Conservation (phyloP, 768 basidiomycete species). For the Russula sp. region DNA sequence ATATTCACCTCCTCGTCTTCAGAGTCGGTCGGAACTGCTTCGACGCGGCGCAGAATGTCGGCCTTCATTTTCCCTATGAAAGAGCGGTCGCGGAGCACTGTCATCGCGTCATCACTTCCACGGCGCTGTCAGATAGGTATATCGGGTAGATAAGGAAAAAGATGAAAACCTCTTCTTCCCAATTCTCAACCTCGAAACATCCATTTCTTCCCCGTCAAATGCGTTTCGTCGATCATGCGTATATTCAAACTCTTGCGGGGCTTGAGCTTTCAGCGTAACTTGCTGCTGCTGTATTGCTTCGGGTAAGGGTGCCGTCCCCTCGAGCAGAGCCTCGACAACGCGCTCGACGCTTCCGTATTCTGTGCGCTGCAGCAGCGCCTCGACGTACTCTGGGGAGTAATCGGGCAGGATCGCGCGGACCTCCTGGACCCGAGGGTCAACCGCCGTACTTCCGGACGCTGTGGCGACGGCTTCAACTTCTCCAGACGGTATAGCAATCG, state of each 20-base stretch:
- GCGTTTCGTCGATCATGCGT: constrained; percentile 56
- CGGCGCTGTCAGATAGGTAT: background rate
- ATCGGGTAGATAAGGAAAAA: background rate
- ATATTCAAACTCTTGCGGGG: constrained; percentile 24
- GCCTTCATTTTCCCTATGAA: constrained; percentile 74
- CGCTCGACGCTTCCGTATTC: constrained; percentile 48
- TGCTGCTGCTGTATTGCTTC: constrained; percentile 26
- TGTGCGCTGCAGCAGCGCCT: constrained; percentile 44
- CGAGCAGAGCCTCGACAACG: constrained; percentile 66
- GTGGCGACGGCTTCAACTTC: constrained; percentile 1
- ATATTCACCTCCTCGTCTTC: constrained; percentile 47
- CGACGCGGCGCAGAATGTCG: constrained; percentile 70
- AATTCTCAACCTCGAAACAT: constrained; percentile 47
- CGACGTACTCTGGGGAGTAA: constrained; percentile 47
- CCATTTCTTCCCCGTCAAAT: constrained; percentile 68
- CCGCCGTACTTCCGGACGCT: constrained; percentile 30
- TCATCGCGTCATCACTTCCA: constrained; percentile 38
- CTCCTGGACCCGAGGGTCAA: constrained; percentile 56
- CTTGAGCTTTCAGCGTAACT: constrained; percentile 18
- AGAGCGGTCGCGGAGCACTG: constrained; percentile 45
- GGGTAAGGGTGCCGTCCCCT: constrained; percentile 53
- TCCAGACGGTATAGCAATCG: constrained; percentile 4
- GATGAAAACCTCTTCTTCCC: constrained; percentile 57
- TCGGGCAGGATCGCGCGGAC: constrained; percentile 75
- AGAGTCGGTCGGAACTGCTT: constrained; percentile 44